A percentile compares a stretch with the other conserved stretches of the same genome.
Evolutionary conservation across 2,329 filamentous ascomycete genomes (phyloP).

Genomic region (Claviceps sp.): DNA sequence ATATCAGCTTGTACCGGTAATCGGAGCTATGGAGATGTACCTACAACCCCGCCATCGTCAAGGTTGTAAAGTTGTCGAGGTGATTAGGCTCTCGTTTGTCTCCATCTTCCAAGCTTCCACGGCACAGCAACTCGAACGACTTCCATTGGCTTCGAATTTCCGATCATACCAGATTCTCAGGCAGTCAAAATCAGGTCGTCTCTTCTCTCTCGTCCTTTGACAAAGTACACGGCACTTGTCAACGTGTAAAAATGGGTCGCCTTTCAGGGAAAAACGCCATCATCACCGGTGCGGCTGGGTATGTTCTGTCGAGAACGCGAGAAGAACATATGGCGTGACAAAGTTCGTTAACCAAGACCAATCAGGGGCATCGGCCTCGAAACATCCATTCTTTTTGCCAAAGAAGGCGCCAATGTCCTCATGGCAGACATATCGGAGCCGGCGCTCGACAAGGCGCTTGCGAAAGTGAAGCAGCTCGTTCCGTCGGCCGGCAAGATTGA

Average conservation of each 20-base stretch:
- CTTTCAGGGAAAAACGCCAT: constrained; percentile 51
- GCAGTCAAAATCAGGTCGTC: neutral
- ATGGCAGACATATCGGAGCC: constrained; percentile 74
- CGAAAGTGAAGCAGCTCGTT: constrained; percentile 62
- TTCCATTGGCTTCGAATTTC: neutral
- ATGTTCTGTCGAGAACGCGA: constrained; percentile 12
- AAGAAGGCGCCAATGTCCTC: constrained; percentile 74
- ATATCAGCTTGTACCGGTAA: too few relatives aligned
- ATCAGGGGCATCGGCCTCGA: constrained; percentile 81
- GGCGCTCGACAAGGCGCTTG: constrained; percentile 62
- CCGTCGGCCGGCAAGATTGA: constrained; percentile 48
- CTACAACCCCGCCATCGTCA: neutral
- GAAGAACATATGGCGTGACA: neutral
- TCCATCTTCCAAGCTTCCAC: neutral
- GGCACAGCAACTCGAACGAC: neutral
- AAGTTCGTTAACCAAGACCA: neutral
- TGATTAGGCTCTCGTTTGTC: neutral
- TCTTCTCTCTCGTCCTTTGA: neutral
- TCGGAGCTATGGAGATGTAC: too few relatives aligned
- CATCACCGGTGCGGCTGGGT: constrained; percentile 80
- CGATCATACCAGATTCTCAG: neutral
- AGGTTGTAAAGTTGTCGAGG: too few relatives aligned
- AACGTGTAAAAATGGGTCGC: constrained; percentile 27
- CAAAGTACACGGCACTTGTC: neutral
- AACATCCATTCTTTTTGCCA: constrained; percentile 77